Evolutionary conservation across 352 stramenopile genomes (phyloP).

Genomic region (Aphanomyces euteiches): DNA sequence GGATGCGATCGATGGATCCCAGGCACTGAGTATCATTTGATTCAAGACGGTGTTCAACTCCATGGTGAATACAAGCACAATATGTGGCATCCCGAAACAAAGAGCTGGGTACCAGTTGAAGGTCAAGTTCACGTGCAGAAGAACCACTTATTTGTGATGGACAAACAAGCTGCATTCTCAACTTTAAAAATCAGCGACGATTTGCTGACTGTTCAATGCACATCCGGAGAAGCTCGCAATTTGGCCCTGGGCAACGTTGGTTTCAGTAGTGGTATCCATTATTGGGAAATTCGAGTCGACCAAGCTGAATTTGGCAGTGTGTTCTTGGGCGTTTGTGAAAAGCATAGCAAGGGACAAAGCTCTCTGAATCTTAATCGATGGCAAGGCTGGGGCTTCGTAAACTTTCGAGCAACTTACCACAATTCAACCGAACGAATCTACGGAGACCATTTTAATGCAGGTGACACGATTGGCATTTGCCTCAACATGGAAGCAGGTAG

Average conservation of each 20-base stretch:
- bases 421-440: slow-evolving; percentile 90
- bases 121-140: slow-evolving; percentile 64
- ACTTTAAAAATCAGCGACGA: slow-evolving; percentile 74
- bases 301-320: slow-evolving; percentile 97
- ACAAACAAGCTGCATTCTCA: slow-evolving; percentile 71
- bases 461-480: slow-evolving; percentile 98
- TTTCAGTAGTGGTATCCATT: slow-evolving; percentile 92
- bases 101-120: slow-evolving; percentile 58
- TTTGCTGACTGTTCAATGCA: slow-evolving; percentile 71
- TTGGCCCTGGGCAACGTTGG: slow-evolving; percentile 79
- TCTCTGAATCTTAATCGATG: slow-evolving; percentile 66
- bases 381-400: slow-evolving; percentile 96
- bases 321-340: slow-evolving; percentile 96
- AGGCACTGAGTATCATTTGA: slow-evolving; percentile 76
- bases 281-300: slow-evolving; percentile 97
- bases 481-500: slow-evolving; percentile 94
- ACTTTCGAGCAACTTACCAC: slow-evolving; percentile 94
- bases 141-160: slow-evolving; percentile 81
- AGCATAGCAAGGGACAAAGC: slow-evolving; percentile 34
- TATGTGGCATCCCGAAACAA: slow-evolving; percentile 36
- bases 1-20: slow-evolving; percentile 83
- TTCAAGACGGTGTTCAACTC: slow-evolving; percentile 31
- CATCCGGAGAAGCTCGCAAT: slow-evolving; percentile 82
- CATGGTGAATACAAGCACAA: slow-evolving; percentile 54
- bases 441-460: slow-evolving; percentile 86